Evolutionary conservation across 441 rosid genomes (phyloP).

Genomic region (Corymbia calophylla): DNA sequence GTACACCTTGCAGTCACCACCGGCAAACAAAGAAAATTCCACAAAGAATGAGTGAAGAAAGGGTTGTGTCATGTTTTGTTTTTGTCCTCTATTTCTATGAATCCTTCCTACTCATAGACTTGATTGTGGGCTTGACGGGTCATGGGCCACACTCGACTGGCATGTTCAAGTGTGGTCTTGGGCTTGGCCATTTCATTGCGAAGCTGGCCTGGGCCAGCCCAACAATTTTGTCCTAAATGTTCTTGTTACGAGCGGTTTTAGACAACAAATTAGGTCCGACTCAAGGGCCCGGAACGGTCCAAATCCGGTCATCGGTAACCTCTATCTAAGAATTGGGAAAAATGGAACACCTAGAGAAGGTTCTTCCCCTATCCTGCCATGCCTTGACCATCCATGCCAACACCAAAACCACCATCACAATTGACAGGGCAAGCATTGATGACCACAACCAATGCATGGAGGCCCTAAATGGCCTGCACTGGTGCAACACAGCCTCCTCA

Average conservation of each 20-base stretch:
- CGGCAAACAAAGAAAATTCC: background rate
- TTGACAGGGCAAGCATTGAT: slow-evolving; percentile 42
- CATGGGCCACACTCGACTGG: background rate
- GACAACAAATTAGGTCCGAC: background rate
- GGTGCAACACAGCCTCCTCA: slow-evolving; percentile 22
- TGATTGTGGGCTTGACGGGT: background rate
- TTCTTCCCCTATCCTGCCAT: slow-evolving; percentile 32
- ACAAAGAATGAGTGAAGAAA: background rate
- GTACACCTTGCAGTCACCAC: background rate
- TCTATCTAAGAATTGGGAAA: background rate
- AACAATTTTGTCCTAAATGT: background rate
- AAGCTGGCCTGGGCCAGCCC: background rate
- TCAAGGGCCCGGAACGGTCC: background rate
- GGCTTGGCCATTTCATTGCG: background rate
- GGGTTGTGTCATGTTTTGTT: background rate
- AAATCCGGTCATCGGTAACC: background rate
- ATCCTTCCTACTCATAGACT: background rate
- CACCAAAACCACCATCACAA: slow-evolving; percentile 33
- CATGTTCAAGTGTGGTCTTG: background rate
- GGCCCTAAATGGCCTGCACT: slow-evolving; percentile 34
- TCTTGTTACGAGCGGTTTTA: background rate
- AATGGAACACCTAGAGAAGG: slow-evolving; percentile 30
- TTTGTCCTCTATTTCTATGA: background rate
- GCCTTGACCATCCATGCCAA: slow-evolving; percentile 31
- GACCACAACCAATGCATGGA: slow-evolving; percentile 35